These are phyloP conservation scores for Novymonas esmeraldas DNA, from an alignment of 208 protist species.

Conservation along the genomic window DNA sequence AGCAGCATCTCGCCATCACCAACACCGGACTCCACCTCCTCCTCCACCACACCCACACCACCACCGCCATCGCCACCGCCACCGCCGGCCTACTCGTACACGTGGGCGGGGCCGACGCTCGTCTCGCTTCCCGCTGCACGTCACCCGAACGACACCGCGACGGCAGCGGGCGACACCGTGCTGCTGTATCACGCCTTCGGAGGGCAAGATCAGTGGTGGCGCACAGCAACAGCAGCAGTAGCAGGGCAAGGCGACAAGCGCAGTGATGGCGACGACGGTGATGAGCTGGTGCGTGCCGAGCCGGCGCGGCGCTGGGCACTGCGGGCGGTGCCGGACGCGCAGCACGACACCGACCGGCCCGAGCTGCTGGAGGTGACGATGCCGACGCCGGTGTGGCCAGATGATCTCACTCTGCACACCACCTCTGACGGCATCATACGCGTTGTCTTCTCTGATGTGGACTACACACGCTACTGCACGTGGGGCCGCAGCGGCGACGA, in stretches of 20 bases:
- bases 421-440: conserved; percentile 25
- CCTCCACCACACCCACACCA: background rate
- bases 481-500: conserved; percentile 9
- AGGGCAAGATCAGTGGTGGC: conserved; percentile 22
- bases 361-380: conserved; percentile 30
- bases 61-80: conserved; percentile 4
- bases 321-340: conserved; percentile 15
- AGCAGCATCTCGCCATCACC: conserved; percentile 1
- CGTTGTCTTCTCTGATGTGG: conserved; percentile 19
- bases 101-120: conserved; percentile 28
- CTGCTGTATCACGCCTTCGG: conserved; percentile 30
- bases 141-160: background rate
- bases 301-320: conserved; percentile 29
- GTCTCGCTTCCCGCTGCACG: conserved; percentile 14
- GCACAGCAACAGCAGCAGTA: background rate
- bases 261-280: background rate
- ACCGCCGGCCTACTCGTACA: conserved; percentile 21
- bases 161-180: conserved; percentile 12
- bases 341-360: conserved; percentile 15
- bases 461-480: conserved; percentile 27
- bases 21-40: background rate
- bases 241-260: background rate
- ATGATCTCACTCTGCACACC: conserved; percentile 17
- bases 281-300: conserved; percentile 5
- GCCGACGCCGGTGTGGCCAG: conserved; percentile 34